These are phyloP conservation scores for Acer negundo DNA, from an alignment of 345 rosid genomes.

Conservation along the genomic window DNA sequence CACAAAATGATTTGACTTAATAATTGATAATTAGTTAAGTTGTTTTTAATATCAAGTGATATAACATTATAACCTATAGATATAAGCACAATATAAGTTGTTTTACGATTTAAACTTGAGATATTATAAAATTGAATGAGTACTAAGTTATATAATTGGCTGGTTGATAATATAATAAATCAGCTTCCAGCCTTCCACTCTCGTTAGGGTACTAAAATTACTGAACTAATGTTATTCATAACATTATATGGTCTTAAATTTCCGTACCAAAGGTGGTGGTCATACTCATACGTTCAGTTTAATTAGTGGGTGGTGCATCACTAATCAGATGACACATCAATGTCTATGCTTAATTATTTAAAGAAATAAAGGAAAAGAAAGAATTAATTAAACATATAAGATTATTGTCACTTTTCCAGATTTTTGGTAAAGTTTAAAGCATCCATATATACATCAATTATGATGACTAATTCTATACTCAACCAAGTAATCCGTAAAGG, in stretches of 20 bases:
- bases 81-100: too few relatives aligned
- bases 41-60: too few relatives aligned
- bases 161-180: too few relatives aligned
- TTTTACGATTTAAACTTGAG: too few relatives aligned
- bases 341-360: neutral
- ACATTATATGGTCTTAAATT: neutral
- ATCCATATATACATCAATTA: neutral
- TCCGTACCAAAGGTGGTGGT: conserved; percentile 1
- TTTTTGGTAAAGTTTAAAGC: neutral
- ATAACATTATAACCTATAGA: too few relatives aligned
- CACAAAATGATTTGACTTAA: neutral
- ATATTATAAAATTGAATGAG: too few relatives aligned
- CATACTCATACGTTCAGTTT: neutral
- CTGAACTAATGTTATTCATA: too few relatives aligned
- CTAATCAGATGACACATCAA: neutral
- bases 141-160: too few relatives aligned
- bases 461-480: neutral
- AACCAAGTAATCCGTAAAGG: too few relatives aligned
- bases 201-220: too few relatives aligned
- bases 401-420: neutral
- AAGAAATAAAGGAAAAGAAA: neutral
- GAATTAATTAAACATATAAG: neutral
- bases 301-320: neutral
- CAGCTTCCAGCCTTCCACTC: too few relatives aligned
- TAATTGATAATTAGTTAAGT: neutral